A percentile compares a stretch with the other conserved stretches of the same genome.
Conservation (phyloP, 2,329 filamentous ascomycete genomes). For the Trichoderma harzianum region DNA sequence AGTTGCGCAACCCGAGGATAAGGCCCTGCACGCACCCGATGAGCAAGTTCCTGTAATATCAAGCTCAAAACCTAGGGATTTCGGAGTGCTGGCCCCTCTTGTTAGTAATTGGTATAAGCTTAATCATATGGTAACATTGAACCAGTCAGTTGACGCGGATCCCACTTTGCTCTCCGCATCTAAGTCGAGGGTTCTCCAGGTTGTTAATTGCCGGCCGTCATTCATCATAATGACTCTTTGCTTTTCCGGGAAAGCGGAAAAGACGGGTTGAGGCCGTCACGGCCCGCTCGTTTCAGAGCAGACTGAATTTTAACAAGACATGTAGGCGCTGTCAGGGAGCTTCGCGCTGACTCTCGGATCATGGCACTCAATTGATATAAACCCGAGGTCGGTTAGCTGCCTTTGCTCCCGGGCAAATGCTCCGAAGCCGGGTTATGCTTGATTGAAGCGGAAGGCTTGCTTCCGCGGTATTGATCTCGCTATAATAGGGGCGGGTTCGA, state of each 20-base stretch:
- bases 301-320: background rate
- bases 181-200: background rate
- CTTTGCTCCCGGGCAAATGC: conserved; percentile 27
- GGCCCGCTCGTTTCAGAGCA: background rate
- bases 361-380: background rate
- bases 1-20: background rate
- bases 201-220: background rate
- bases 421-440: conserved; percentile 36
- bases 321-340: too few species aligned
- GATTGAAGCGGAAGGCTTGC: conserved; percentile 34
- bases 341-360: background rate
- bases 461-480: conserved; percentile 38
- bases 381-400: background rate
- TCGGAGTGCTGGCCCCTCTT: background rate
- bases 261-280: background rate
- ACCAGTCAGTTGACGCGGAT: background rate
- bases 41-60: background rate
- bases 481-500: conserved; percentile 29
- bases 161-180: background rate
- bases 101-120: background rate
- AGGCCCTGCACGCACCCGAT: background rate
- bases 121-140: background rate
- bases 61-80: background rate
- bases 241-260: background rate
- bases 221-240: background rate